Conservation (phyloP, 306 rosid species). For the Ormosia semicastrata region DNA sequence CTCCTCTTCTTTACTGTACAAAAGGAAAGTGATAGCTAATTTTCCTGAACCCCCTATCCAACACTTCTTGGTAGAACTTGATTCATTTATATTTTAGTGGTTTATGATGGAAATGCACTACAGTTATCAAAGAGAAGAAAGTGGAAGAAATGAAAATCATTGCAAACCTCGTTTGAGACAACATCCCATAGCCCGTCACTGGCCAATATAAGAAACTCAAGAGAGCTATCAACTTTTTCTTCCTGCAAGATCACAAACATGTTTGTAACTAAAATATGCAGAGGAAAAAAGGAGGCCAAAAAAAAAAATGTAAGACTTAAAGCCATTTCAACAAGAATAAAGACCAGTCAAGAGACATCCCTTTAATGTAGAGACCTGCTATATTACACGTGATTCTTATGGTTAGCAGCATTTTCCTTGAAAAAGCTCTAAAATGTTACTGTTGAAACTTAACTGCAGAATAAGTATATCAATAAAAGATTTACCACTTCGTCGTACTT, state of each 20-base stretch:
- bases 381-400: not conserved
- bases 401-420: not conserved
- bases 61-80: not conserved
- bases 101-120: not conserved
- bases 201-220: slow-evolving; percentile 95
- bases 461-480: not conserved
- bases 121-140: not conserved
- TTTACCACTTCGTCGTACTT: not conserved
- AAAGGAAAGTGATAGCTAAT: not conserved
- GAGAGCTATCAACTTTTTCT: slow-evolving; percentile 85
- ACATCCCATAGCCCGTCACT: slow-evolving; percentile 99
- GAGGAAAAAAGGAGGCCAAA: not conserved
- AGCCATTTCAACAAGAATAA: slow-evolving; percentile 1
- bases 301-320: not conserved
- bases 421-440: not conserved
- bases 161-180: slow-evolving; percentile 85
- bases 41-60: not conserved
- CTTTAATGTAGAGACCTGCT: not conserved
- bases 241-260: slow-evolving; percentile 55
- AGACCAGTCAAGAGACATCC: not conserved
- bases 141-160: slow-evolving; percentile 5
- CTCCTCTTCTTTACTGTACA: not conserved
- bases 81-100: not conserved
- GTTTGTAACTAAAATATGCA: not conserved
- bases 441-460: not conserved